Evolutionary conservation across 2,329 filamentous ascomycete genomes (phyloP).

Genomic region (Scedosporium aurantiacum): DNA sequence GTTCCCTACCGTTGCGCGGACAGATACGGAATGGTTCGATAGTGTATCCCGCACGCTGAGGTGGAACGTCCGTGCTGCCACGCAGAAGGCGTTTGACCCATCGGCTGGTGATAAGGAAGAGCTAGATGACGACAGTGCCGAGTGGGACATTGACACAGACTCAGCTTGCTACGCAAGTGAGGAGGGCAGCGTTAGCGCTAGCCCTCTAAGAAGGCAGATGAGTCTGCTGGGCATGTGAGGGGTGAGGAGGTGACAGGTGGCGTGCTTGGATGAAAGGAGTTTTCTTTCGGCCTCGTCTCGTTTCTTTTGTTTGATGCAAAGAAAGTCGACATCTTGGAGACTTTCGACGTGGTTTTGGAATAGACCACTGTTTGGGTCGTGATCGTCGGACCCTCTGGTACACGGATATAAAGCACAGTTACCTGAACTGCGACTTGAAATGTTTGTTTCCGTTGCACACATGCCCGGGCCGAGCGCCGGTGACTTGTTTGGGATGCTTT

Average conservation of each 20-base stretch:
- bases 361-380: background rate
- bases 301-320: background rate
- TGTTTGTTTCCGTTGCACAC: background rate
- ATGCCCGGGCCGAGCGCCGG: background rate
- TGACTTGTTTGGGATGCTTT: background rate
- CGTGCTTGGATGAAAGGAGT: constrained; percentile 10
- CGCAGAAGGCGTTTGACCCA: constrained; percentile 80
- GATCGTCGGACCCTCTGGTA: background rate
- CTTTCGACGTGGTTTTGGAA: background rate
- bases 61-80: constrained; percentile 89
- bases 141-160: constrained; percentile 95
- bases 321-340: background rate
- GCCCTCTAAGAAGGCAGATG: constrained; percentile 62
- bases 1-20: constrained; percentile 89
- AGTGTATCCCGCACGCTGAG: constrained; percentile 82
- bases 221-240: constrained; percentile 53
- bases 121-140: constrained; percentile 44
- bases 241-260: too few relatives aligned
- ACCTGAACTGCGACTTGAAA: background rate
- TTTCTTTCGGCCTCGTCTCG: background rate
- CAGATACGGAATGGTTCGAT: constrained; percentile 90
- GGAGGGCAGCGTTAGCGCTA: constrained; percentile 56
- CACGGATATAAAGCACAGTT: background rate
- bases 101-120: constrained; percentile 33
- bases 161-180: constrained; percentile 60